A percentile compares a stretch with the other conserved stretches of the same genome.
Conservation (phyloP, 208 protist genomes). For the Trypanosomatidae sp. region DNA sequence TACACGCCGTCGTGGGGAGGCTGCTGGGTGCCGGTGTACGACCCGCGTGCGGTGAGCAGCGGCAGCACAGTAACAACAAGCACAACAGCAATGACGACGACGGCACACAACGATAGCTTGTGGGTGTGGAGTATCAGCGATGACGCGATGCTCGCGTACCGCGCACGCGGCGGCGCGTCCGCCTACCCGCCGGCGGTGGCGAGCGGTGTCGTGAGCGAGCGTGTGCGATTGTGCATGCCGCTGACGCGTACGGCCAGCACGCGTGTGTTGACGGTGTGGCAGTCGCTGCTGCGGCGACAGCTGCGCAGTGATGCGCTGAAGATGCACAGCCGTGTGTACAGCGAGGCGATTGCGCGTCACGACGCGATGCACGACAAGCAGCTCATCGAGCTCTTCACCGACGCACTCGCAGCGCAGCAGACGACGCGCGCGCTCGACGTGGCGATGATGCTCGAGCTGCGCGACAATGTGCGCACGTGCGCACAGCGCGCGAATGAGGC, state of each 20-base stretch:
- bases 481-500: slow-evolving; percentile 42
- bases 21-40: slow-evolving; percentile 68
- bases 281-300: slow-evolving; percentile 52
- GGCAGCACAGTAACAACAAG: slow-evolving; percentile 7
- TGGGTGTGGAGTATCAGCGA: slow-evolving; percentile 63
- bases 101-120: too few relatives aligned
- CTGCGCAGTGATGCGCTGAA: slow-evolving; percentile 73
- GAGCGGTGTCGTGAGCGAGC: slow-evolving; percentile 47
- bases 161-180: slow-evolving; percentile 31
- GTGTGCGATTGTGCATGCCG: slow-evolving; percentile 44
- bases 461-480: slow-evolving; percentile 62
- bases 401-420: slow-evolving; percentile 45
- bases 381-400: slow-evolving; percentile 61
- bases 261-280: slow-evolving; percentile 25
- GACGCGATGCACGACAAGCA: slow-evolving; percentile 69
- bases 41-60: slow-evolving; percentile 38
- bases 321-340: slow-evolving; percentile 54
- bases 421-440: slow-evolving; percentile 66
- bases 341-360: slow-evolving; percentile 36
- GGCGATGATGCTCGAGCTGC: slow-evolving; percentile 63
- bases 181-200: slow-evolving; percentile 62
- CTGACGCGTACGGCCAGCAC: slow-evolving; percentile 23
- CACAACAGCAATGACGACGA: too few relatives aligned
- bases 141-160: slow-evolving; percentile 44
- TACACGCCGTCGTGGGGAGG: slow-evolving; percentile 64